Evolutionary conservation across 306 rosid genomes (phyloP).

Genomic region (Pterocarpus macrocarpus): DNA sequence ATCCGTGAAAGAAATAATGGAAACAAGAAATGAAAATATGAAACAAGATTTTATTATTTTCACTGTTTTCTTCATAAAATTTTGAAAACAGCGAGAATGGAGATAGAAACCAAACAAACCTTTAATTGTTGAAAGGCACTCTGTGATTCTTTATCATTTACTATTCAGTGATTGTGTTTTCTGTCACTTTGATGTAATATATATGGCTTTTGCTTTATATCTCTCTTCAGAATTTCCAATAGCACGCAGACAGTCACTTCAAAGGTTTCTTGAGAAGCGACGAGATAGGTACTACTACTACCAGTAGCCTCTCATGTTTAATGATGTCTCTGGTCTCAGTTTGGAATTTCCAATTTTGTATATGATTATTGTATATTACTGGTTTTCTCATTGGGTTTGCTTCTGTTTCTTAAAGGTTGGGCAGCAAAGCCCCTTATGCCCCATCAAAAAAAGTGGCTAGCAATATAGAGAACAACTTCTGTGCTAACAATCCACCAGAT

Average conservation of each 20-base stretch:
- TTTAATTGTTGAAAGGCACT: not conserved
- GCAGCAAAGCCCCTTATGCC: conserved; percentile 63
- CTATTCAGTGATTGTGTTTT: not conserved
- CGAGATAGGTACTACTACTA: conserved; percentile 62
- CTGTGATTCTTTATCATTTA: conserved; percentile 7
- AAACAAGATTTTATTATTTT: no score
- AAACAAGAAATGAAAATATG: no score
- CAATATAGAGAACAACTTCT: conserved; percentile 26
- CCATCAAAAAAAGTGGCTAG: conserved; percentile 44
- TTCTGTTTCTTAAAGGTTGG: conserved; percentile 60
- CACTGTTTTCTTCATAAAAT: no score
- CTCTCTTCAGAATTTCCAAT: conserved; percentile 73
- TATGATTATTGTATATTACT: not conserved
- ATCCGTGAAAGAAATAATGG: no score
- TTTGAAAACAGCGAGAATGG: no score
- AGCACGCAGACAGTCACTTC: conserved; percentile 82
- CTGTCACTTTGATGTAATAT: not conserved
- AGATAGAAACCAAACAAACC: not conserved
- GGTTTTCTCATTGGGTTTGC: conserved; percentile 2
- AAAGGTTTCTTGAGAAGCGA: conserved; percentile 81
- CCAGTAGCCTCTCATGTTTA: not conserved
- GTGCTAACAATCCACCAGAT: conserved; percentile 38
- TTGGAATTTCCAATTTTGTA: conserved; percentile 3
- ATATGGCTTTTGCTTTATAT: conserved; percentile 31
- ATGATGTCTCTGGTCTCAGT: conserved; percentile 7